Evolutionary conservation across 2,329 filamentous ascomycete genomes (phyloP).

Genomic region (Colletotrichum tropicale): DNA sequence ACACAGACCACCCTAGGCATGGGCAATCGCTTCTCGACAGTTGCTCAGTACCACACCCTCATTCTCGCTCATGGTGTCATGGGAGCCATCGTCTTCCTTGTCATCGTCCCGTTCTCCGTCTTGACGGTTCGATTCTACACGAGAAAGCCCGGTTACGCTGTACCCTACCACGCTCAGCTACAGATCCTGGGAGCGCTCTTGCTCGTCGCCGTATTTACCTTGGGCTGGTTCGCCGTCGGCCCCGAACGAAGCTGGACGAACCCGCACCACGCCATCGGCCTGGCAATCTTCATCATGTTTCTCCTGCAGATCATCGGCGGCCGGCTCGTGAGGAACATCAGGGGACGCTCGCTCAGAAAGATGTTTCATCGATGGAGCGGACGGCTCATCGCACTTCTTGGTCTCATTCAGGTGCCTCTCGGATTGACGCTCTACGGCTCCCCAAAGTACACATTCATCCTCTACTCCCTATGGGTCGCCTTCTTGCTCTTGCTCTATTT

Average conservation of each 20-base stretch:
- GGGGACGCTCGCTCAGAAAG: conserved; percentile 52
- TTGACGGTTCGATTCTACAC: conserved; percentile 76
- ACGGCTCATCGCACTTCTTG: conserved; percentile 77
- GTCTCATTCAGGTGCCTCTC: conserved; percentile 84
- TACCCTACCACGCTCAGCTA: conserved; percentile 76
- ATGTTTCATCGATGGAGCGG: conserved; percentile 91
- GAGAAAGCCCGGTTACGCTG: conserved; percentile 61
- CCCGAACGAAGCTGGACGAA: conserved; percentile 75
- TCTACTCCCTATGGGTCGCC: conserved; percentile 81
- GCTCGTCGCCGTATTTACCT: conserved; percentile 72
- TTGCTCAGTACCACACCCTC: conserved; percentile 73
- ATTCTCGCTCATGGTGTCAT: conserved; percentile 75
- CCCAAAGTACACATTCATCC: conserved; percentile 81
- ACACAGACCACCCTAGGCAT: conserved; percentile 61
- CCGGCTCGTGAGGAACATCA: conserved; percentile 61
- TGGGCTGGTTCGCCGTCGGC: conserved; percentile 82
- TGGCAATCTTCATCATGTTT: conserved; percentile 77
- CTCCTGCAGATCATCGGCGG: conserved; percentile 75
- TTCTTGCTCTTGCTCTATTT: conserved; percentile 79
- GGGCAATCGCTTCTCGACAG: conserved; percentile 77
- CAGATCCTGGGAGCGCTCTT: conserved; percentile 73
- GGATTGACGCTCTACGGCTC: conserved; percentile 93
- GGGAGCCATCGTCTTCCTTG: conserved; percentile 74
- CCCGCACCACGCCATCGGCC: conserved; percentile 83
- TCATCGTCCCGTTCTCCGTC: conserved; percentile 75